A percentile compares a stretch with the other conserved stretches of the same genome.
phyloP scores from a whole-genome alignment of 192 early-diverging fungal species.

The Oehlia diaphana region DNA sequence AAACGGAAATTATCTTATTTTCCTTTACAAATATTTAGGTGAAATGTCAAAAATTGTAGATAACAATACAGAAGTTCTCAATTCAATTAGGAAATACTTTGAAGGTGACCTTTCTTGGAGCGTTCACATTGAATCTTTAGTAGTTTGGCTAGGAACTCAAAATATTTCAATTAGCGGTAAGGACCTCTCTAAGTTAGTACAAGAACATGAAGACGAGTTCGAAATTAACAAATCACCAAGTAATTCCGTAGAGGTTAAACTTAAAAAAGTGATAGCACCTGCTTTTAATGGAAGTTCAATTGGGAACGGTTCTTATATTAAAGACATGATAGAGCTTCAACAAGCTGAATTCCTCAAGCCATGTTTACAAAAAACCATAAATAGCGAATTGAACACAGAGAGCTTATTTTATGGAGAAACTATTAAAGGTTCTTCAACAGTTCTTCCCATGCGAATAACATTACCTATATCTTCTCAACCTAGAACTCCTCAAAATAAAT shows the following conservation, averaged over 20 bases:
- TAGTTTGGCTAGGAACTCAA: slow-evolving; percentile 5
- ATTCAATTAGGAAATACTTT: slow-evolving; percentile 2
- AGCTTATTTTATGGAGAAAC: too few relatives aligned
- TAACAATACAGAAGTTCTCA: neutral
- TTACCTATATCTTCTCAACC: neutral
- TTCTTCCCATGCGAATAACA: neutral
- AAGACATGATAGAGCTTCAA: neutral
- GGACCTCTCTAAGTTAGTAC: neutral
- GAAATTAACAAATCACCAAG: neutral
- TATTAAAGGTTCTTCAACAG: neutral
- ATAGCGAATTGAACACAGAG: too few relatives aligned
- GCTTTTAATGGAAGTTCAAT: neutral
- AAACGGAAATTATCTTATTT: too few relatives aligned
- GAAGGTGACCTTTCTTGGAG: neutral
- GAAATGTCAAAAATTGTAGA: neutral
- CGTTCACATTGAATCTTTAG: neutral
- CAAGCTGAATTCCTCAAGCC: neutral
- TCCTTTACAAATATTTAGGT: neutral
- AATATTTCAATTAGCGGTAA: neutral
- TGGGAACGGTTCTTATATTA: neutral
- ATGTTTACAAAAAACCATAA: neutral
- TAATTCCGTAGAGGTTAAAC: neutral
- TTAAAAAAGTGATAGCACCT: neutral
- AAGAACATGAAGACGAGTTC: slow-evolving; percentile 1
- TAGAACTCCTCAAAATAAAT: neutral